Conservation (phyloP, 441 rosid genomes). For the Biscutella laevigata region DNA sequence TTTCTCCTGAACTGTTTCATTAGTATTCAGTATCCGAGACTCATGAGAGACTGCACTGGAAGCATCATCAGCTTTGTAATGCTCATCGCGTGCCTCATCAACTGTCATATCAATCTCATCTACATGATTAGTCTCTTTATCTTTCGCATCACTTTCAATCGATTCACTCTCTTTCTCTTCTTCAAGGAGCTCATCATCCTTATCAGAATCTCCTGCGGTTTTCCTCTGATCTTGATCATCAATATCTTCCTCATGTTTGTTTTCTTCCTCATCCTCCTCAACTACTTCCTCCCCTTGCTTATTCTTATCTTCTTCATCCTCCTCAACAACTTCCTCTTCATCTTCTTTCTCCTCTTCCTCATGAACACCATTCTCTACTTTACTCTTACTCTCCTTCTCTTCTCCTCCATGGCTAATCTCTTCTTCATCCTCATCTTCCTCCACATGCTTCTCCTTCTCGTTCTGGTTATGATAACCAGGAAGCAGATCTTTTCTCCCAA, state of each 20-base stretch:
- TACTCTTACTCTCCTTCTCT: slow-evolving; percentile 26
- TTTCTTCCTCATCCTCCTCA: slow-evolving; percentile 34
- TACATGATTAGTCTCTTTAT: slow-evolving; percentile 32
- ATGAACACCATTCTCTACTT: slow-evolving; percentile 29
- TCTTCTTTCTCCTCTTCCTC: slow-evolving; percentile 30
- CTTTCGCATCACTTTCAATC: slow-evolving; percentile 36
- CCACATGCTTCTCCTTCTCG: slow-evolving; percentile 33
- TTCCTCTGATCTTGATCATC: slow-evolving; percentile 48
- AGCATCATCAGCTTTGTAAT: slow-evolving; percentile 88
- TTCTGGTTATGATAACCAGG: slow-evolving; percentile 30
- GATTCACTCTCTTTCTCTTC: slow-evolving; percentile 45
- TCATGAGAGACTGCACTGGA: slow-evolving; percentile 92
- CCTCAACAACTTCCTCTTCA: slow-evolving; percentile 35
- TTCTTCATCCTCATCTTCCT: slow-evolving; percentile 30
- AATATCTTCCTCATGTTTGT: slow-evolving; percentile 32
- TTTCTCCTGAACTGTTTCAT: slow-evolving; percentile 27
- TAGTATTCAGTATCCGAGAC: slow-evolving; percentile 23
- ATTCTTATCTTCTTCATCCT: slow-evolving; percentile 30
- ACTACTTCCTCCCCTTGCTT: slow-evolving; percentile 35
- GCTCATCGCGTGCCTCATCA: slow-evolving; percentile 77
- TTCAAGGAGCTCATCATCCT: slow-evolving; percentile 40
- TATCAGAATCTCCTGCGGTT: slow-evolving; percentile 35
- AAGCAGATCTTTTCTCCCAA: slow-evolving; percentile 49
- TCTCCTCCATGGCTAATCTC: slow-evolving; percentile 22
- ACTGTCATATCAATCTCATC: slow-evolving; percentile 31